Evolutionary conservation across 2,329 filamentous ascomycete species (phyloP), one percentile per base, ranked within the genome.

Genomic region (Parafenestella ontariensis): DNA sequence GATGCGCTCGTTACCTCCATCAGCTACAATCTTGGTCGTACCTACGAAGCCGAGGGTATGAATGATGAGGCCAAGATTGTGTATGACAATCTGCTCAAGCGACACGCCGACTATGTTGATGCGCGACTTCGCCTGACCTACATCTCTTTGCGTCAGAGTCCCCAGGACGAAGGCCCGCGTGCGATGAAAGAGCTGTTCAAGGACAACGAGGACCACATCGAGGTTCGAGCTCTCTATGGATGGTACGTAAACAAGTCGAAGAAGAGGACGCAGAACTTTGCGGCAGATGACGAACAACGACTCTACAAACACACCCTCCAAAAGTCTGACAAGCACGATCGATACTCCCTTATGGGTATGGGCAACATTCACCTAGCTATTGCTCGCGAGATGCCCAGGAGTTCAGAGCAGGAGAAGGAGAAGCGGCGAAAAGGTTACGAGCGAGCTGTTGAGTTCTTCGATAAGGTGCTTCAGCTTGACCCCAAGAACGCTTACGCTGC

Each of bases 281-380:
- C 87, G 15, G 93, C 98, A 70, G 96, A 99, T 71, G 87, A 88
- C 29, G 95, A 99, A 75, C 89, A 96, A 68, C 87, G 92, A 3
- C 93, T 97, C 73, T 96, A 96, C 82, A 99, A 98, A 78, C 92
- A 97, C 75, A 98, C 94, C 0, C 81, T 99, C 26, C 92, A 96
- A 73, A 88, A 93, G 63, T 70, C 61, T 4, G 94, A 99, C 79
- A 99, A 98, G 82, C 95, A 99, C 73, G 95, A 99, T 73, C 85
- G 92, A n/a, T 99, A 99, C 74, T 92, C 95, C 4, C 82, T 99
- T 24, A 93, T 96, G 23, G 94, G 91, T 13, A 98, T 99, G 94
- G 95, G 95, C 37, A 99, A 99, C 73, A 81, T 99, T n/a, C 89
- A 94, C 65, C 84, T 99, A 36, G 82, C 89, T 63, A 87, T 91